phyloP scores from a whole-genome alignment of 257 asterid genomes.

The Salvia miltiorrhiza region DNA sequence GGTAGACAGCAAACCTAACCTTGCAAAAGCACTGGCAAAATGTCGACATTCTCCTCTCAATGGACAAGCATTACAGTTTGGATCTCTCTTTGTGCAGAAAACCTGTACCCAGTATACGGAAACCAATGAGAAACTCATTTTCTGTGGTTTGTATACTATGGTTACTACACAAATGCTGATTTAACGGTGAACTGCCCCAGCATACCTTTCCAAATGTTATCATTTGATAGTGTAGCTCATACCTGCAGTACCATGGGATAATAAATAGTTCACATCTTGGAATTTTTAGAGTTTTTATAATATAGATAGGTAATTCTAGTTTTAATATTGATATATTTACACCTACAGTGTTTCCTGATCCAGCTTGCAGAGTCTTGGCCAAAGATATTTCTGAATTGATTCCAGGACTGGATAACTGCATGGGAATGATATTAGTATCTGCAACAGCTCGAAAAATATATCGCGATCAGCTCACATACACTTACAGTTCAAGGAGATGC shows the following conservation, averaged over 20 bases:
- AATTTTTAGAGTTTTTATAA: conserved; percentile 13
- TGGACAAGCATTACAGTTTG: conserved; percentile 97
- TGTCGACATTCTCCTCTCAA: conserved; percentile 94
- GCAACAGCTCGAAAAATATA: conserved; percentile 3
- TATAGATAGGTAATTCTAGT: conserved; percentile 10
- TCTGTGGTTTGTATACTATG: conserved; percentile 2
- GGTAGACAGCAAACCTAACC: conserved; percentile 46
- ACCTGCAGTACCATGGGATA: conserved; percentile 48
- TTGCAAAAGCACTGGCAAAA: conserved; percentile 95
- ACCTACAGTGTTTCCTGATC: conserved; percentile 87
- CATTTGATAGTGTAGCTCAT: conserved; percentile 97
- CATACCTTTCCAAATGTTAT: conserved; percentile 97
- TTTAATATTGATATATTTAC: conserved; percentile 8
- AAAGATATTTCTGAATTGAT: conserved; percentile 88
- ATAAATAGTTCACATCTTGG: conserved; percentile 29
- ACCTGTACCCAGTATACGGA: conserved; percentile 48
- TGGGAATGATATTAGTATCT: conserved; percentile 27
- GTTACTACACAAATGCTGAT: background rate
- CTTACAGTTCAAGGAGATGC: conserved; percentile 98
- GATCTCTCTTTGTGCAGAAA: conserved; percentile 94
- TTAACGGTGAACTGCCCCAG: conserved; percentile 5
- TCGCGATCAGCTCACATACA: conserved; percentile 9
- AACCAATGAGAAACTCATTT: conserved; percentile 6
- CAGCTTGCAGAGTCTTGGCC: conserved; percentile 96
- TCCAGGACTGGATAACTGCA: conserved; percentile 89